Evolutionary conservation across 805 yeast genomes (phyloP).

Genomic region (Ogataea saltuana): DNA sequence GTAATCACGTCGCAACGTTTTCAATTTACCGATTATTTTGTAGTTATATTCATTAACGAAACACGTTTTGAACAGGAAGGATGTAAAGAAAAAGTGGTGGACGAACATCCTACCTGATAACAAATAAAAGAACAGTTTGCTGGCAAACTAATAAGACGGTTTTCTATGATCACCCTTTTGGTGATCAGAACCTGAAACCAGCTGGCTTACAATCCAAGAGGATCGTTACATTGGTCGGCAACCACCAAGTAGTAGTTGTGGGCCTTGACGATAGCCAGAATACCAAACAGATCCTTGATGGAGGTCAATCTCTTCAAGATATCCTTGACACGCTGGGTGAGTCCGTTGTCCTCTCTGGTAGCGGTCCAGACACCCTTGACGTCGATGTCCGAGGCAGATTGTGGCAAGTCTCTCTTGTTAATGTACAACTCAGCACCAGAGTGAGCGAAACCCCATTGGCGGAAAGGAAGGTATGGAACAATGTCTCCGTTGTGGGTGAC

Average conservation of each 20-base stretch:
- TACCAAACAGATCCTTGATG: conserved; percentile 5
- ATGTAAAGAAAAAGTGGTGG: background rate
- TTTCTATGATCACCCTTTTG: no score
- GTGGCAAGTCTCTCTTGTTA: conserved; percentile 40
- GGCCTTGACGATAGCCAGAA: conserved; percentile 8
- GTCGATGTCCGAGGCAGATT: conserved; percentile 18
- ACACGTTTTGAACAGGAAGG: no score
- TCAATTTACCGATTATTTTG: no score
- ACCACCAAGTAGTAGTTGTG: conserved; percentile 15
- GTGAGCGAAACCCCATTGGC: conserved; percentile 39
- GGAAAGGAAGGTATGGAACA: conserved; percentile 62
- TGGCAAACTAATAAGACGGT: background rate
- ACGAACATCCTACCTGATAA: no score
- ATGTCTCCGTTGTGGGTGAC: conserved; percentile 59
- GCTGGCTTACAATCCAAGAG: background rate
- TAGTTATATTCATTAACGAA: no score
- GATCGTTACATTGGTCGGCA: conserved; percentile 1
- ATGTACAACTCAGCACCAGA: conserved; percentile 55
- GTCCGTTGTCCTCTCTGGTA: conserved; percentile 4
- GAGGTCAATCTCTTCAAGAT: conserved; percentile 3
- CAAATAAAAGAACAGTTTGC: no score
- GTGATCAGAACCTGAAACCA: no score
- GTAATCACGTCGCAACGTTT: no score
- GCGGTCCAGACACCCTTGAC: conserved; percentile 20
- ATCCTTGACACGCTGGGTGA: conserved; percentile 1